These are phyloP conservation scores for Sphaerulina musiva DNA, from an alignment of 2,329 filamentous ascomycete species.

Conservation along the genomic window DNA sequence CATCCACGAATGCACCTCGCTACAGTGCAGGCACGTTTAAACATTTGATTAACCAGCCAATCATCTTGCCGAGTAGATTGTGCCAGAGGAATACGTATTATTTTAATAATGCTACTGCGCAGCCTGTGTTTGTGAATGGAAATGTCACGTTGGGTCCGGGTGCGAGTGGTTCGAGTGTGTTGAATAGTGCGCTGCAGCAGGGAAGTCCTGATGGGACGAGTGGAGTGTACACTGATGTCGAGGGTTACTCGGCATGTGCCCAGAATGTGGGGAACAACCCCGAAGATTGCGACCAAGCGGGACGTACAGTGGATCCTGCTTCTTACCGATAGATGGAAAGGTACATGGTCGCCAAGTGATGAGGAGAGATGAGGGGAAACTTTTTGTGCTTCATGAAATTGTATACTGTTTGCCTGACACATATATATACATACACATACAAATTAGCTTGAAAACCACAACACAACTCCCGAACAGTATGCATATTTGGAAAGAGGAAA, in stretches of 20 bases:
- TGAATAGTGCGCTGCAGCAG: conserved; percentile 14
- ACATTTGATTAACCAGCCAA: conserved; percentile 20
- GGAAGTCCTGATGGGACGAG: conserved; percentile 18
- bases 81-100: conserved; percentile 26
- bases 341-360: conserved; percentile 8
- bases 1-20: not conserved
- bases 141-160: conserved; percentile 24
- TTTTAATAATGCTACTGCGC: conserved; percentile 23
- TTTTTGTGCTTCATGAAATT: not conserved
- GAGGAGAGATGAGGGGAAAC: not conserved
- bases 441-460: no score
- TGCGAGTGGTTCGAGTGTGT: conserved; percentile 15
- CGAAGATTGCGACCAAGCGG: conserved; percentile 22
- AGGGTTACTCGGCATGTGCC: conserved; percentile 22
- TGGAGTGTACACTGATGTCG: conserved; percentile 18
- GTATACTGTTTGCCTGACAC: no score
- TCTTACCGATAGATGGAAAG: not conserved
- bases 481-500: no score
- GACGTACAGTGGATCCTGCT: conserved; percentile 16
- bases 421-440: no score
- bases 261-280: conserved; percentile 23
- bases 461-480: no score
- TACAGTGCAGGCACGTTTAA: conserved; percentile 20
- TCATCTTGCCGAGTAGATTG: conserved; percentile 13
- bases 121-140: conserved; percentile 16